Conservation (phyloP, 1,284 basidiomycete genomes). For the Blastosporella zonata region DNA sequence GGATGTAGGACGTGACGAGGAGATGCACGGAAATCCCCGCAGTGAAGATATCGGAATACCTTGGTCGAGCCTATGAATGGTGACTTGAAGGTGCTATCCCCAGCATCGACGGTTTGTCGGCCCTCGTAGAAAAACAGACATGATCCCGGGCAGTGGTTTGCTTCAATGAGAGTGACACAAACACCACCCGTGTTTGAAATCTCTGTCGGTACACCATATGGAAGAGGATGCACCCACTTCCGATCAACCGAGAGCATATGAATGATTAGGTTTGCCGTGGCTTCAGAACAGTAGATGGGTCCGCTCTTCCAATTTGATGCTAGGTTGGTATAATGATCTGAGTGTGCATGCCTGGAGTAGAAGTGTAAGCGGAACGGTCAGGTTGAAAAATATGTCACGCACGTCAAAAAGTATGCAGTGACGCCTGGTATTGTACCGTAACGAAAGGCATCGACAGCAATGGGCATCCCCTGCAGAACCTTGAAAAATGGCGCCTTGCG, state of each 20-base stretch:
- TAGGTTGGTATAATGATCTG: constrained; percentile 91
- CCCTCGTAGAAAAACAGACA: constrained; percentile 94
- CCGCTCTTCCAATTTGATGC: constrained; percentile 86
- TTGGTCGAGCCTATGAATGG: constrained; percentile 66
- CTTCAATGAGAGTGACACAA: constrained; percentile 90
- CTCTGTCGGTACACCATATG: constrained; percentile 71
- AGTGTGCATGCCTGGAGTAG: constrained; percentile 79
- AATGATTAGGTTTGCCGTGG: constrained; percentile 87
- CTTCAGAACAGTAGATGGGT: constrained; percentile 92
- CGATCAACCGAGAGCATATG: constrained; percentile 87
- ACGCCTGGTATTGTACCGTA: constrained; percentile 90
- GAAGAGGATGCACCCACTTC: constrained; percentile 85
- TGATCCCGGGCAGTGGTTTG: constrained; percentile 97
- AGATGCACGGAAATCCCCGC: constrained; percentile 91
- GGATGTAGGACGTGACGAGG: constrained; percentile 85
- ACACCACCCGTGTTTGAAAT: constrained; percentile 88
- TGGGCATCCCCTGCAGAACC: constrained; percentile 95
- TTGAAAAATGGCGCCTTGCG: constrained; percentile 92
- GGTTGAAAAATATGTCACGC: constrained; percentile 3
- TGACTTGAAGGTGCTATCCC: constrained; percentile 74
- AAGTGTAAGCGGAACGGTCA: neutral
- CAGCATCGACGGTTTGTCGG: constrained; percentile 82
- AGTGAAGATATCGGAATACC: constrained; percentile 89
- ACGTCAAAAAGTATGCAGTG: constrained; percentile 89
- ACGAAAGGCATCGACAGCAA: constrained; percentile 93